These are phyloP conservation scores for Benincasa hispida DNA, from an alignment of 306 rosid species.

Conservation along the genomic window DNA sequence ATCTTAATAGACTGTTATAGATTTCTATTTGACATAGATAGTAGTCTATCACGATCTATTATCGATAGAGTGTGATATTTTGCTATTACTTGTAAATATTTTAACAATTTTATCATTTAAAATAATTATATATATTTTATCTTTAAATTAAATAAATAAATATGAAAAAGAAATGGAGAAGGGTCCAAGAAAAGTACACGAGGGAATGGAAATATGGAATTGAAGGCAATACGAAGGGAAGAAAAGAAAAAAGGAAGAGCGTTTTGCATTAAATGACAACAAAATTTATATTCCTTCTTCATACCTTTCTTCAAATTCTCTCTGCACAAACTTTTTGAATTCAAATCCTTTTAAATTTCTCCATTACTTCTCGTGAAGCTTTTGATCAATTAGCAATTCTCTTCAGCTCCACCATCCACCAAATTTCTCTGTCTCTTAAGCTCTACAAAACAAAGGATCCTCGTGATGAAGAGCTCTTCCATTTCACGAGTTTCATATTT, in stretches of 20 bases:
- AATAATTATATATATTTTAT: no score
- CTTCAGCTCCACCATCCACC: conserved; percentile 25
- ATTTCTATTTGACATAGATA: no score
- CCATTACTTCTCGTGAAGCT: conserved; percentile 72
- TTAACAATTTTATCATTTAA: no score
- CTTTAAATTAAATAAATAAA: no score
- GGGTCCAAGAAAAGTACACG: not conserved
- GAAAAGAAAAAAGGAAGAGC: not conserved
- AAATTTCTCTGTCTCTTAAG: not conserved
- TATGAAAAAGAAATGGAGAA: no score
- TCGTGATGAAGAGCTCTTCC: conserved; percentile 93
- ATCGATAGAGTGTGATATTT: no score
- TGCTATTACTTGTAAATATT: no score
- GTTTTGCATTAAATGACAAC: not conserved
- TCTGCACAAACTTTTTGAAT: not conserved
- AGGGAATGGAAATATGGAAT: not conserved
- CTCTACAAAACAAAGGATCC: conserved; percentile 54
- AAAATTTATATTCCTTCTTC: not conserved
- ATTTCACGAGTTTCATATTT: conserved; percentile 80
- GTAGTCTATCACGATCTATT: no score
- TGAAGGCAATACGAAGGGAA: not conserved
- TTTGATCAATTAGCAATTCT: not conserved
- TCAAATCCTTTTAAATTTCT: conserved; percentile 21
- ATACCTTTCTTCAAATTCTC: not conserved
- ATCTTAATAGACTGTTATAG: no score